Percentiles rank a stretch among this genome's conserved stretches.
phyloP scores from a whole-genome alignment of 2,329 filamentous ascomycete genomes.

The Pezicula rhizophila region DNA sequence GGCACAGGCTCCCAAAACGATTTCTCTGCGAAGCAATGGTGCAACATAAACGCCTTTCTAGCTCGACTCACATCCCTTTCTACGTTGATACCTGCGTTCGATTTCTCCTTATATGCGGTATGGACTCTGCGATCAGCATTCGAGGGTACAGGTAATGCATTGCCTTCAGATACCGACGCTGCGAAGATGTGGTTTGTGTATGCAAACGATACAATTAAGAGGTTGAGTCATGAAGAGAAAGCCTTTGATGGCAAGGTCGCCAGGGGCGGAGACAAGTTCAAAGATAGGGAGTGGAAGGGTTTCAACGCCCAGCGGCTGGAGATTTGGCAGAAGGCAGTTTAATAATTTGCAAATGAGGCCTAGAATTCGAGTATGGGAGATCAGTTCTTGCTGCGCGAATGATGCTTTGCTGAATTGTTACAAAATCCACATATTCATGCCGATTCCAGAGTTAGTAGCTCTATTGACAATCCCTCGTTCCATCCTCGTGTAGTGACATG shows the following conservation, averaged over 20 bases:
- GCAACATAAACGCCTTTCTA: constrained; percentile 20
- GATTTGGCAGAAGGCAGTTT: constrained; percentile 16
- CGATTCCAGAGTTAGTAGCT: too few species aligned
- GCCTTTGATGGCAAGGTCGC: constrained; percentile 14
- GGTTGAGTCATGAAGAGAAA: constrained; percentile 6
- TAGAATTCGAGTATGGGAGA: too few species aligned
- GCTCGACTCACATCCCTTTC: constrained; percentile 21
- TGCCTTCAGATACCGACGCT: constrained; percentile 14
- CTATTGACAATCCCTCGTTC: too few species aligned
- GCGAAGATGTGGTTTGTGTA: constrained; percentile 19
- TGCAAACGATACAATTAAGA: constrained; percentile 11
- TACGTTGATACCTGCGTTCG: constrained; percentile 9
- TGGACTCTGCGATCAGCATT: constrained; percentile 26
- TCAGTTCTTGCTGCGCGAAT: too few species aligned
- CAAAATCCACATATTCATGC: too few species aligned
- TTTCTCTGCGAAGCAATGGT: constrained; percentile 9
- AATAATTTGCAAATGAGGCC: constrained; percentile 2
- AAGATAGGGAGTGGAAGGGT: constrained; percentile 20
- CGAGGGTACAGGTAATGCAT: constrained; percentile 13
- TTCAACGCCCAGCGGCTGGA: constrained; percentile 23
- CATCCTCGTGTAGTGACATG: too few species aligned
- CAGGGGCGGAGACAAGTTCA: constrained; percentile 13
- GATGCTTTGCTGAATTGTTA: too few species aligned
- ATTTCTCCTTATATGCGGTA: constrained; percentile 24
- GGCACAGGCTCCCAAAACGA: constrained; percentile 6